Evolutionary conservation across 768 basidiomycete genomes (phyloP), one percentile per base, ranked within the genome.

Genomic region (Terana coerulea): DNA sequence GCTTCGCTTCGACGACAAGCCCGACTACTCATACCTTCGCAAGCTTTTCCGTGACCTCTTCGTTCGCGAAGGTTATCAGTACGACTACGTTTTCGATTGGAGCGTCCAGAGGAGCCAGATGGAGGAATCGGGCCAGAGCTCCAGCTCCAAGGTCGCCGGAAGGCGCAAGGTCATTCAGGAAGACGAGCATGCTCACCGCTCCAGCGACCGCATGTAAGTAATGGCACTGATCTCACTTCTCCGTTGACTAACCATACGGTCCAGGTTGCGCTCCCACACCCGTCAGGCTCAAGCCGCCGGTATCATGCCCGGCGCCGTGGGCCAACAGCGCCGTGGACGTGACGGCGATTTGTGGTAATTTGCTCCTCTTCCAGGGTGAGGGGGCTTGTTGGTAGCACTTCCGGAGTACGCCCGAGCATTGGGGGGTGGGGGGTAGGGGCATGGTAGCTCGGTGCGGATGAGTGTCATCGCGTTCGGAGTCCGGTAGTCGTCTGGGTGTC

Each of bases 21-120:
- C 97, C 26, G 95, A 99, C 73, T 98, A 99, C 70, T 98, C 95
- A 4, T 99, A 99, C 76, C 83, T 99, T 7, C 92, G 97, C 76
- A 99, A 99, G 75, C 83, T 98, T 52, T 99, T 99, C 91, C 87
- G 94, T 41, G 95, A 98, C 68, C 82, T 98, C 52, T 98, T 98
- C 61, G 92, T 95, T 49, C 88, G 94, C 42, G 95, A 97, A 67
- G 93, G 95, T 49, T 98, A 91, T 77, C 94, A 98, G 74, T 99
- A 99, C 68, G 97, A 99, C 70, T 99, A 98, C 62, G 92, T 98
- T 64, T 99, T 99, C 63, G 97, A 99, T 70, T 99, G 97, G 95
- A 89, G 86, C 61, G 90, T 95, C 51, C 91, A 92, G 69, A 80
- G 88, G 52, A 75, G 81, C 11, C 79, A 83, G 56, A 85, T 88